Base-by-base conservation (phyloP, 768 basidiomycete species). In the Russula sp. region DNA sequence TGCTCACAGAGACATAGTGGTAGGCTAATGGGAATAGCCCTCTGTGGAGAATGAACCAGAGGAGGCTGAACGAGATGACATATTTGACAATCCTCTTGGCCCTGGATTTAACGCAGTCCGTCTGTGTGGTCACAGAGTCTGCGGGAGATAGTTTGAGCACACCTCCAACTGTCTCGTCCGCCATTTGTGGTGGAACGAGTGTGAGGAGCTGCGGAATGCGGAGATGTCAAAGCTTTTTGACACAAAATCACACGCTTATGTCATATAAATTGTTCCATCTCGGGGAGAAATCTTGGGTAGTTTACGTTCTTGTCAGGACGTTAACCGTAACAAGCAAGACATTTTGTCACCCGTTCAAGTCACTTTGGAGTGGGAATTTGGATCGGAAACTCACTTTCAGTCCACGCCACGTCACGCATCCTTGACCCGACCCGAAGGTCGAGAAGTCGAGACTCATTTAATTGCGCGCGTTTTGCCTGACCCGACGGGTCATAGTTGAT, bases 41-140 rank as follows among this genome's bases (percentile, higher is more conserved):
- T 20, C 34, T 51, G 34, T 66, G 55, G 42, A 65, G 55, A 18
- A 61, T 34, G 52, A 53, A 66, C 51, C 58, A 65, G 16, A 65
- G 20, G 31, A 65, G 4, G 22, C 50, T 51, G 52, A 66, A 40
- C 31, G 34, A 59, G 20, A 65, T 6, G 52, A 54, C n/a, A 50
- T 60, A 55, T 52, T 48, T 66, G 27, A 57, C 14, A 45, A 61
- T 11, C 2, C 9, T 52, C 47, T 50, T 55, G 37, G 13, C 7
- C 8, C 32, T 22, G 55, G 16, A 57, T 20, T 27, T 32, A 22
- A 31, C n/a, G 20, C 35, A 44, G 57, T 22, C 13, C 10, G 53
- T 37, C 14, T 20, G 37, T 11, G 18, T 6, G 8, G 47, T 40
- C 37, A 48, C 56, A 7, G 27, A 49, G 4, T 60, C 58, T n/a